Conservation (phyloP, 257 asterid species). For the Solanum medicagineum region DNA sequence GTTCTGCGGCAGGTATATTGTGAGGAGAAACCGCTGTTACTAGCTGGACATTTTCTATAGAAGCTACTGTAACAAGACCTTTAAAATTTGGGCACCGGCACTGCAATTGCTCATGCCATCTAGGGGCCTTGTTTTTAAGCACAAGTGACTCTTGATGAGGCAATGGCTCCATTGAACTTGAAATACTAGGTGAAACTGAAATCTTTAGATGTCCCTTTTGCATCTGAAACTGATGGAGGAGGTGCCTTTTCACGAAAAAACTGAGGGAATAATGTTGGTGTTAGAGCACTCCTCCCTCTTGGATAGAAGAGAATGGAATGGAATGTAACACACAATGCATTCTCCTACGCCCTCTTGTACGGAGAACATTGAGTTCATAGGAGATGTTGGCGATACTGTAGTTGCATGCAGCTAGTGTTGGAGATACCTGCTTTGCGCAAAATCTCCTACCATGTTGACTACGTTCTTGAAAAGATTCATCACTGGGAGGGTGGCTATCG, state of each 20-base stretch:
- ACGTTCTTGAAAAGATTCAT: background rate
- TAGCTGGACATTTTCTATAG: conserved; percentile 17
- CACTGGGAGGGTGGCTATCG: conserved; percentile 8
- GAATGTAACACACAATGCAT: conserved; percentile 8
- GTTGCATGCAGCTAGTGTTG: conserved; percentile 8
- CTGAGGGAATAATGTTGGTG: conserved; percentile 12
- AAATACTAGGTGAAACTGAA: background rate
- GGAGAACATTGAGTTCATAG: conserved; percentile 15
- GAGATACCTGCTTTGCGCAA: conserved; percentile 2
- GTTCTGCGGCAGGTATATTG: background rate
- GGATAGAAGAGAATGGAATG: background rate
- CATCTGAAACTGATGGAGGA: conserved; percentile 1
- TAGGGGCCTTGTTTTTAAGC: conserved; percentile 12
- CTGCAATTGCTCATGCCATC: conserved; percentile 26
- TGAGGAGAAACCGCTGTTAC: conserved; percentile 13
- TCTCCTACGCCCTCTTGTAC: conserved; percentile 20
- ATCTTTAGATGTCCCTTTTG: background rate
- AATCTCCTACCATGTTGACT: conserved; percentile 1
- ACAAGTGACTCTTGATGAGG: background rate
- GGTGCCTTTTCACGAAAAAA: background rate
- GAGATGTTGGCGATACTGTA: conserved; percentile 10
- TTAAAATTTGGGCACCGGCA: conserved; percentile 20
- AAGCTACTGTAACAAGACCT: conserved; percentile 24
- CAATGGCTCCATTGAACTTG: background rate
- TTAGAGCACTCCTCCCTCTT: conserved; percentile 10